Evolutionary conservation across 176 grass and related monocot genomes (phyloP).

Genomic region (Raddia distichophylla): DNA sequence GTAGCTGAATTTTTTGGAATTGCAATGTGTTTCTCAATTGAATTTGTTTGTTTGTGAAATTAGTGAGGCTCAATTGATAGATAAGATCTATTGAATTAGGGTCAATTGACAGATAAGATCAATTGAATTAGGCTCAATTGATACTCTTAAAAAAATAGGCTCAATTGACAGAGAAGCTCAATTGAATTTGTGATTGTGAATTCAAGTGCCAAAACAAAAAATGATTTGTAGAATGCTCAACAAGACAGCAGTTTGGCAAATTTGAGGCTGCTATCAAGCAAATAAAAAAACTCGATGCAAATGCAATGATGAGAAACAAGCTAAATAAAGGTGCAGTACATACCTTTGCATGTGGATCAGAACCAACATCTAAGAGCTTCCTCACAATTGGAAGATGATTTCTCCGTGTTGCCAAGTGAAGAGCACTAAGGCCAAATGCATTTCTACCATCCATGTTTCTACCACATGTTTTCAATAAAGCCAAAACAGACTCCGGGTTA

Average conservation of each 20-base stretch:
- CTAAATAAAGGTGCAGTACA: constrained; percentile 32
- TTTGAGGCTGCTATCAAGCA: neutral
- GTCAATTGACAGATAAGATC: too few species aligned
- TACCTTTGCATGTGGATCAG: constrained; percentile 98
- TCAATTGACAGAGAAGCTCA: too few species aligned
- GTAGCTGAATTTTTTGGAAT: too few species aligned
- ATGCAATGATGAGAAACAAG: constrained; percentile 2
- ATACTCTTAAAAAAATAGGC: neutral
- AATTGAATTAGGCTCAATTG: too few species aligned
- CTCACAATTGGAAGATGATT: constrained; percentile 89
- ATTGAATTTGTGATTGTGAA: too few species aligned
- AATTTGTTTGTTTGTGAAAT: too few species aligned
- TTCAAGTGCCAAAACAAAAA: too few species aligned
- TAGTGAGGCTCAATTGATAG: too few species aligned
- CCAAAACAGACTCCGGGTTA: constrained; percentile 85
- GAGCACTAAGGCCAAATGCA: constrained; percentile 89
- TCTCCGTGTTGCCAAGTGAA: constrained; percentile 97
- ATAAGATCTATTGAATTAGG: too few species aligned
- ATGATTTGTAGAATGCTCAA: too few species aligned
- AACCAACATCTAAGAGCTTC: constrained; percentile 76
- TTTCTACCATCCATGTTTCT: constrained; percentile 79
- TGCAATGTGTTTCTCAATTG: too few species aligned
- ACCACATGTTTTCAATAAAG: constrained; percentile 79
- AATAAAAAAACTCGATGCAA: constrained; percentile 4
- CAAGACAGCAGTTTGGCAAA: too few species aligned